Conservation (phyloP, 78 protist genomes). For the Protostelium mycophagum region DNA sequence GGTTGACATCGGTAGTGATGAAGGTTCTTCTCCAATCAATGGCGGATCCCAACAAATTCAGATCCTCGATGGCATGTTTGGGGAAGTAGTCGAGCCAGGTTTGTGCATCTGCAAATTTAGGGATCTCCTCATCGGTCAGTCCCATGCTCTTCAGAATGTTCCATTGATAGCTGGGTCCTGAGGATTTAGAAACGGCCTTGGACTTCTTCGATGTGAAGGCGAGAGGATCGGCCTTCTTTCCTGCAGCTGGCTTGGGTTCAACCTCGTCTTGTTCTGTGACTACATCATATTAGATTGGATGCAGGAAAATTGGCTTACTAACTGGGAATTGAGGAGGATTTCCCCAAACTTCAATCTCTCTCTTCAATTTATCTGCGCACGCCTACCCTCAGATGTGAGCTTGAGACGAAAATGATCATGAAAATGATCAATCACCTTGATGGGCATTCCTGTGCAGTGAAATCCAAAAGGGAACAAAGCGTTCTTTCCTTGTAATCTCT, state of each 20-base stretch:
- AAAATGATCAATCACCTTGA: conserved; percentile 77
- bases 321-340: conserved; percentile 87
- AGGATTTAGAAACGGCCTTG: conserved; percentile 86
- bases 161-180: conserved; percentile 82
- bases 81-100: conserved; percentile 98
- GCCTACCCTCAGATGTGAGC: conserved; percentile 39
- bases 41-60: conserved; percentile 78
- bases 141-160: conserved; percentile 87
- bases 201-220: conserved; percentile 52
- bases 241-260: neutral
- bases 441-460: conserved; percentile 99
- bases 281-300: too few relatives aligned
- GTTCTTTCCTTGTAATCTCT: conserved; percentile 90
- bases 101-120: conserved; percentile 87
- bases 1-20: conserved; percentile 98
- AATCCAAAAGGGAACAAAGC: conserved; percentile 97
- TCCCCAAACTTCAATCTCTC: conserved; percentile 79
- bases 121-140: conserved; percentile 90
- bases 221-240: conserved; percentile 40
- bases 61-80: conserved; percentile 87
- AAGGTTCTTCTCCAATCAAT: conserved; percentile 99
- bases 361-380: conserved; percentile 83
- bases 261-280: conserved; percentile 6
- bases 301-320: neutral
- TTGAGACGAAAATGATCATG: neutral